Evolutionary conservation across 345 rosid species (phyloP), one percentile per base, ranked within the genome.

Genomic region (Ricinus communis): DNA sequence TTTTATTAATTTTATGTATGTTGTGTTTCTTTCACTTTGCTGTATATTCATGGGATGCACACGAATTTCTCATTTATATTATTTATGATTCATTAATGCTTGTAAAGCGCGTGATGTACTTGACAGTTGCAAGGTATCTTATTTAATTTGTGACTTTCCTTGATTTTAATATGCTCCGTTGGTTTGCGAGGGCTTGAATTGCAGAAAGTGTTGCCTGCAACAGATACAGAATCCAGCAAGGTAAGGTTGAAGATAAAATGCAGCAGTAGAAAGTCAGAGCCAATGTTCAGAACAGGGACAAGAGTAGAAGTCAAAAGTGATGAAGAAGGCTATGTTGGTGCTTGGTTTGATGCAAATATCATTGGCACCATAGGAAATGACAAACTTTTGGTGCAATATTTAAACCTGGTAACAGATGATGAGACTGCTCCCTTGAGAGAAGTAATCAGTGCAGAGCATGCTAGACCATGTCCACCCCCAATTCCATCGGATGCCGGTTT

Each of bases 221-320:
- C 16, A 61, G 79, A 73, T 30, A 31, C 52, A 8, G 79, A 46
- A n/a, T 36, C 80, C 40, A 24, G 21, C 33, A 73, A 73, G 41
- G 28, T 73, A 0, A 79, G 45, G 52, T 47, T 79, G 71, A 86
- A 80, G 83, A 68, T 80, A 40, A 80, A 49, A 24, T 53, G 22
- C 15, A 18, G 54, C 40, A n/a, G n/a, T n/a, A n/a, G n/a, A n/a
- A 73, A 47, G 52, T 13, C 75, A 24, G 68, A 51, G 27, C 21
- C 69, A 12, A 47, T 31, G 25, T 82, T 80, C 57, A 71, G 28
- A 50, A 71, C 28, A 7, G 73, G 73, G 54, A 3, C 50, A 8
- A 18, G 1, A 16, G 69, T 74, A 25, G 78, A 74, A 36, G 73
- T 74, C 43, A 74, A 33, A 27, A 68, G 33, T 31, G 73, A 74